These are phyloP conservation scores for Hypoxylon lienhwacheense DNA, from an alignment of 495 filamentous ascomycete genomes.

Conservation along the genomic window DNA sequence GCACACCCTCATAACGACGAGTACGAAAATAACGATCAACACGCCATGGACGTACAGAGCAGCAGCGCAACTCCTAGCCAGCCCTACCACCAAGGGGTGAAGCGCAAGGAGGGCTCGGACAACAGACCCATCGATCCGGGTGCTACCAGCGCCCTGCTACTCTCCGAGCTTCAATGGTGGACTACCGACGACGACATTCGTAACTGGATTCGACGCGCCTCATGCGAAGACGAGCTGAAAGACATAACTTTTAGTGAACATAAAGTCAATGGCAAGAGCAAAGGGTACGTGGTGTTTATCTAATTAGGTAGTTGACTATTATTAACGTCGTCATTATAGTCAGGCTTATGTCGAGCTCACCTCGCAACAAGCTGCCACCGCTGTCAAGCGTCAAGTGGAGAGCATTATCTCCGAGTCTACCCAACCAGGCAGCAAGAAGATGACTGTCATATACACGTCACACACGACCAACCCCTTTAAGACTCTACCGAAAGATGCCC, in stretches of 20 bases:
- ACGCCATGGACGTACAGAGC: conserved; percentile 47
- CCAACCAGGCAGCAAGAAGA: conserved; percentile 63
- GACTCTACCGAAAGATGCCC: conserved; percentile 88
- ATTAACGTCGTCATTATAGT: conserved; percentile 50
- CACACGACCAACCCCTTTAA: conserved; percentile 83
- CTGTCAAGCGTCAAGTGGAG: conserved; percentile 82
- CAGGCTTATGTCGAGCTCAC: conserved; percentile 90
- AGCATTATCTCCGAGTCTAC: conserved; percentile 46
- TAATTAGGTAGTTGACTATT: background rate
- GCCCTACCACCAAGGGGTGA: conserved; percentile 67
- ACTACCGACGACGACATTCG: conserved; percentile 93
- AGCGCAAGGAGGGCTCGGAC: conserved; percentile 74
- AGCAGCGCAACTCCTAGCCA: conserved; percentile 42
- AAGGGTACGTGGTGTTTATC: conserved; percentile 65
- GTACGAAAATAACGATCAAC: conserved; percentile 44
- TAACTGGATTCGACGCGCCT: conserved; percentile 77
- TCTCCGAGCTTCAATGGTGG: conserved; percentile 95
- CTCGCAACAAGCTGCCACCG: conserved; percentile 81
- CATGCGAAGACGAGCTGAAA: conserved; percentile 79
- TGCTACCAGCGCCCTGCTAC: conserved; percentile 77
- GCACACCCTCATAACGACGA: conserved; percentile 32
- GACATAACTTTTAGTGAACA: conserved; percentile 97
- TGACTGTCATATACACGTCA: conserved; percentile 72
- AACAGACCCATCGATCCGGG: conserved; percentile 77
- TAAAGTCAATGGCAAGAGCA: conserved; percentile 98